Evolutionary conservation across 805 yeast species (phyloP).

Genomic region (Zygoascus tannicola): DNA sequence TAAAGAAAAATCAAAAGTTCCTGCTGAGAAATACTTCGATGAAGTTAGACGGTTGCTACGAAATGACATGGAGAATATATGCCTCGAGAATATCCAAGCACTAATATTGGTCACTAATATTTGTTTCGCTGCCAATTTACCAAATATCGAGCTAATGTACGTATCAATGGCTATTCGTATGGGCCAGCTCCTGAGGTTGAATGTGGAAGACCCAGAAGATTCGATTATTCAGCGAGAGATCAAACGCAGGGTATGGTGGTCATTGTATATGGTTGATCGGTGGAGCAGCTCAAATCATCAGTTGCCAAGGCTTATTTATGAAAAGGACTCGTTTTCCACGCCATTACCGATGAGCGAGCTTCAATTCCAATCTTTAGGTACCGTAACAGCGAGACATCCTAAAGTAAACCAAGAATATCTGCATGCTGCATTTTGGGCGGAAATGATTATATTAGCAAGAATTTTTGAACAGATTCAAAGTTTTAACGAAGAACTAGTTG

Average conservation of each 20-base stretch:
- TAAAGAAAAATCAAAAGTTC: not conserved
- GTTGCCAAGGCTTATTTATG: slow-evolving; percentile 5
- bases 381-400: not conserved
- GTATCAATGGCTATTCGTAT: slow-evolving; percentile 5
- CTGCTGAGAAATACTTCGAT: not conserved
- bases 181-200: slow-evolving; percentile 6
- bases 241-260: slow-evolving; percentile 8
- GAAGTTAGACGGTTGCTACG: slow-evolving; percentile 3
- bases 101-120: not conserved
- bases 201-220: slow-evolving; percentile 3
- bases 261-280: slow-evolving; percentile 7
- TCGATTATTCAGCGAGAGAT: slow-evolving; percentile 1
- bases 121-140: slow-evolving; percentile 6
- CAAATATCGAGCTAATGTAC: slow-evolving; percentile 1
- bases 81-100: slow-evolving; percentile 9
- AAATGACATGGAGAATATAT: slow-evolving; percentile 7
- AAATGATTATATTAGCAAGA: slow-evolving; percentile 6
- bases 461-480: slow-evolving; percentile 7
- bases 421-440: slow-evolving; percentile 5
- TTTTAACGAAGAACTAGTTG: slow-evolving; percentile 2
- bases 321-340: not conserved
- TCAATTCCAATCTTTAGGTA: slow-evolving; percentile 2
- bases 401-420: not conserved
- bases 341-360: slow-evolving; percentile 5
- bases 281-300: slow-evolving; percentile 6